phyloP scores from a whole-genome alignment of 2,329 filamentous ascomycete species.

The Alternaria triticimaculans region DNA sequence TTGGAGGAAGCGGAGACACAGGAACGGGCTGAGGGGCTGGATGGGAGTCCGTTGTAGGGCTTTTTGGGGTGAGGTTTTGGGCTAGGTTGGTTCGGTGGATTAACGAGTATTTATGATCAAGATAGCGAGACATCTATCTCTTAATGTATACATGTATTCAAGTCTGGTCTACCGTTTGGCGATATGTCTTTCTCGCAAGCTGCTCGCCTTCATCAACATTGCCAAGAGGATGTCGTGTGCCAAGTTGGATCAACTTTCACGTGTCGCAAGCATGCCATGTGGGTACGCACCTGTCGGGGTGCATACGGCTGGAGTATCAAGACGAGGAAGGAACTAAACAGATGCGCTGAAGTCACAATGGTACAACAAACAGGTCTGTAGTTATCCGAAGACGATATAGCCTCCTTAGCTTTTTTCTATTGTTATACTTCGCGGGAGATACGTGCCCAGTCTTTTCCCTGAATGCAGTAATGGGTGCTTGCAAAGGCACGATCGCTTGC shows the following conservation, averaged over 20 bases:
- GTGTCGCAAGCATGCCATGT: neutral
- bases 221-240: neutral
- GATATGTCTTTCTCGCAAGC: neutral
- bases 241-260: neutral
- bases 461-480: too few species aligned
- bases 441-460: too few species aligned
- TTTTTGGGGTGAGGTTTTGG: constrained; percentile 1
- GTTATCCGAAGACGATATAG: neutral
- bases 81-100: neutral
- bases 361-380: neutral
- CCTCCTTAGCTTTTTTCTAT: too few species aligned
- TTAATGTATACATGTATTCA: constrained; percentile 6
- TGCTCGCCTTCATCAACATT: neutral
- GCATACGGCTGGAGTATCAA: too few species aligned
- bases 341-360: neutral
- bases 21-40: constrained; percentile 44
- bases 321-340: neutral
- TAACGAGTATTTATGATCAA: constrained; percentile 18
- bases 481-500: too few species aligned
- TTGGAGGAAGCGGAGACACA: constrained; percentile 56
- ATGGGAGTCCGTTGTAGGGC: constrained; percentile 39
- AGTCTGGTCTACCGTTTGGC: neutral
- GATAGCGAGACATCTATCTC: constrained; percentile 8
- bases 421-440: too few species aligned
- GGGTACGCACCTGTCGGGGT: neutral